Evolutionary conservation across 2,329 filamentous ascomycete species (phyloP), one percentile per base, ranked within the genome.

Genomic region (Beauveria scarabaeidicola): DNA sequence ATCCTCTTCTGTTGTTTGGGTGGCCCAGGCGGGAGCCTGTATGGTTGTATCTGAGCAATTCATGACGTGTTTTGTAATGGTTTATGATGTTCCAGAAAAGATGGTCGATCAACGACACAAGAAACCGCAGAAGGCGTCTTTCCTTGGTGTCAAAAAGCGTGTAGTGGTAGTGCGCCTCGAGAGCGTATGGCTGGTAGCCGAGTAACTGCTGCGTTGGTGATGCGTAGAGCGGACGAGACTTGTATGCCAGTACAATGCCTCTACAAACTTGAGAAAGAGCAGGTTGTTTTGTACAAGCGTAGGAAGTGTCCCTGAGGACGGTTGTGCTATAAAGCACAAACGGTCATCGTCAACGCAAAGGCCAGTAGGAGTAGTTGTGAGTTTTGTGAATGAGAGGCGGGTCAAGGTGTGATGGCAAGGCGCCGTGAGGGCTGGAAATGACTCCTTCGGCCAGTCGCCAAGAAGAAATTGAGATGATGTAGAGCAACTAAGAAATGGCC

Each of bases 1-100:
- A 64, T 88, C 76, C 60, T 96, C 91, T 61, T 84, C 81, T 64
- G 81, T 77, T 19, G 73, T 65, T 50, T 68, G 68, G 25, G 73
- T 72, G 40, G 65, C 66, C 72, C 73, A 75, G 48, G 64, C 64
- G 58, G 65, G 70, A 56, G 63, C 66, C 64, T 64, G 67, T 63
- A 66, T 68, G 58, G 60, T 62, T 56, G 64, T 64, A 19, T 52
- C 38, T 44, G 52, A 29, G 54, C 73, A 69, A 64, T 76, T 73
- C 67, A 76, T 71, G 52, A 75, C 76, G 62, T 74, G 71, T 52
- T 36, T 56, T 43, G 32, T 41, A 17, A 36, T 17, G 19, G 17
- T 38, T n/a, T 40, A 15, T 41, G 27, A 23, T 48, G 6, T 36
- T 19, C 5, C 25, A 47, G 15, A 25, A 40, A 17, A 38, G 15